Evolutionary conservation across 2,329 filamentous ascomycete genomes (phyloP), one percentile per base, ranked within the genome.

Genomic region (Fusarium annulatum): DNA sequence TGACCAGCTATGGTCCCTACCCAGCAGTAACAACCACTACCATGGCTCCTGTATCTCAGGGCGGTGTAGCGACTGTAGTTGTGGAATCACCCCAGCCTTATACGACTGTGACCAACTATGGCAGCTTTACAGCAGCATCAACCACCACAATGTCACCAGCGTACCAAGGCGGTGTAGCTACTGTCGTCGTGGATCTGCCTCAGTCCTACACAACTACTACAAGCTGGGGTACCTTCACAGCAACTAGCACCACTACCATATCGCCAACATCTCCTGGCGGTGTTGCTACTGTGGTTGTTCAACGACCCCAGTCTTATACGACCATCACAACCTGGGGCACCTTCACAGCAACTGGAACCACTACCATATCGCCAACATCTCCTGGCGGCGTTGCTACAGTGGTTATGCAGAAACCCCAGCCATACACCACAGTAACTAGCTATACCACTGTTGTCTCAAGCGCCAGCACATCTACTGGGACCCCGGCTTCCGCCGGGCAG

Each of bases 401-500:
- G 11, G 5, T 60, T 23, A 19, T 60, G 12, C 12, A 39, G 2
- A 11, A 53, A 0, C 57, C 57, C 1, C 57, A 60, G 3, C n/a
- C 57, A 21, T 60, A 60, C 12, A 61, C 46, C 8, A 61, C 57
- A 2, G 34, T 55, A 2, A 61, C 57, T 7, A 61, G 8, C 9
- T 61, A 16, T 21, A 18, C 33, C 36, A 23, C 57, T 9, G n/a
- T 61, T 12, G n/a, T 61, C 11, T 55, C 58, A n/a, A 55, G 9
- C 34, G 8, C n/a, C 14, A 55, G 26, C 4, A 61, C 58, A 21
- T 61, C 46, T 4, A 61, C 46, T 18, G 36, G n/a, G 1, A 42
- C 58, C 5, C 46, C 58, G 2, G 16, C 58, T 9, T 9, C 14
- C 28, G 46, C 26, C 3, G 58, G 58, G 3, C 58, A 61, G 36